phyloP scores from a whole-genome alignment of 371 early-diverging fungal species.

The Mucor mucedo region DNA sequence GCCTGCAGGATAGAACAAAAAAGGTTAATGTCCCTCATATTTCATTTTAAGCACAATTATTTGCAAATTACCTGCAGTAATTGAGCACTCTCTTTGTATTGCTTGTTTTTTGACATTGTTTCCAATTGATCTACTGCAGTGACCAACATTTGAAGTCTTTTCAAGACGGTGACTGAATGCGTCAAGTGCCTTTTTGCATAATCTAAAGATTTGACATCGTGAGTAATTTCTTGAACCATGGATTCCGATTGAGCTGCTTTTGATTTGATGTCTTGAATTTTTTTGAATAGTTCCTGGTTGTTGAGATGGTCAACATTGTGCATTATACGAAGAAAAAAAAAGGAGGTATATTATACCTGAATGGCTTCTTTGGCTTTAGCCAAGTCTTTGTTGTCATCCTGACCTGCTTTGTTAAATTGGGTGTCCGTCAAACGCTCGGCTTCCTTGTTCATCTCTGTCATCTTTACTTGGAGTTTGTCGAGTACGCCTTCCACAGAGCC shows the following conservation, averaged over 20 bases:
- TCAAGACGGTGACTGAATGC: constrained; percentile 78
- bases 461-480: constrained; percentile 63
- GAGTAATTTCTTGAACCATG: constrained; percentile 92
- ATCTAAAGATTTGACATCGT: constrained; percentile 93
- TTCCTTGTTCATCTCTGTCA: constrained; percentile 62
- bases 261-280: constrained; percentile 81
- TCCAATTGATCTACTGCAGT: constrained; percentile 83
- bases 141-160: constrained; percentile 89
- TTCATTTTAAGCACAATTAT: background rate
- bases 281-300: constrained; percentile 72
- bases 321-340: background rate
- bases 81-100: constrained; percentile 81
- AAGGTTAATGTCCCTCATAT: background rate
- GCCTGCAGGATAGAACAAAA: constrained; percentile 50
- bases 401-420: constrained; percentile 62
- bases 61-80: constrained; percentile 67
- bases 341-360: constrained; percentile 47
- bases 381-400: constrained; percentile 61
- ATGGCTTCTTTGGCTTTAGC: constrained; percentile 74
- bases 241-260: constrained; percentile 86
- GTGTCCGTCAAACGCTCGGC: constrained; percentile 73
- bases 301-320: too few relatives aligned
- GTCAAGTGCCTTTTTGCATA: constrained; percentile 91
- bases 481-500: constrained; percentile 70
- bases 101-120: constrained; percentile 64